Evolutionary conservation across 176 grass and related monocot species (phyloP), one percentile per base, ranked within the genome.

Genomic region (Ensete glaucum): DNA sequence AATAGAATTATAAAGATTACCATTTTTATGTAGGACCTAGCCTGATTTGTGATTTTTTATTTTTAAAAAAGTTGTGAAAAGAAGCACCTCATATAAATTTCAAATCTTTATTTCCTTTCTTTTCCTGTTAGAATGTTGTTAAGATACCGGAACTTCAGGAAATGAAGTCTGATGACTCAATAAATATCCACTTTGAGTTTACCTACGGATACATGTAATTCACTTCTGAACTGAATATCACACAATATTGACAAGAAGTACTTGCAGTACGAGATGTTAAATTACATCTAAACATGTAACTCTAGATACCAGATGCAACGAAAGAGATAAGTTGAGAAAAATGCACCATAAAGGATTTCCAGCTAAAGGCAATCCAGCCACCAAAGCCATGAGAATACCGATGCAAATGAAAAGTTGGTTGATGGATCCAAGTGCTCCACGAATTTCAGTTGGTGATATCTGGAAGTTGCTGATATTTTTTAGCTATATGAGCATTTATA

Each of bases 361-460:
- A 76, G 90, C 86, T 81, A 99, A 84, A 67, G 95, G 95, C 76
- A 99, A 87, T 54, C 95, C 95, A 87, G 90, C 84, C 60, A 99
- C 85, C 73, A 99, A 85, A 91, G 95, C 95, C 77, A 75, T 69
- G 2, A 99, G 90, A 88, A 99, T 99, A 77, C 95, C 95, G 64
- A 99, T 91, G 79, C 90, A 94, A 75, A 99, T 99, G 82, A 99
- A 99, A 56, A 99, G 90, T 81, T 99, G 95, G 81, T 99, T 99
- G 71, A 91, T 77, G 0, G 95, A 85, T n/a, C 95, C 95, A 87
- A 99, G 95, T 76, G 95, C 83, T 78, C 95, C 95, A 84, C 95
- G 90, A 51, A 99, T 99, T 91, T 99, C 95, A 87, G 95, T 99
- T 70, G 95, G 95, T 85, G 95, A 94, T 24, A 99, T 99, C 95